Evolutionary conservation across 2,329 filamentous ascomycete genomes (phyloP).

Genomic region (Phoma herbarum): DNA sequence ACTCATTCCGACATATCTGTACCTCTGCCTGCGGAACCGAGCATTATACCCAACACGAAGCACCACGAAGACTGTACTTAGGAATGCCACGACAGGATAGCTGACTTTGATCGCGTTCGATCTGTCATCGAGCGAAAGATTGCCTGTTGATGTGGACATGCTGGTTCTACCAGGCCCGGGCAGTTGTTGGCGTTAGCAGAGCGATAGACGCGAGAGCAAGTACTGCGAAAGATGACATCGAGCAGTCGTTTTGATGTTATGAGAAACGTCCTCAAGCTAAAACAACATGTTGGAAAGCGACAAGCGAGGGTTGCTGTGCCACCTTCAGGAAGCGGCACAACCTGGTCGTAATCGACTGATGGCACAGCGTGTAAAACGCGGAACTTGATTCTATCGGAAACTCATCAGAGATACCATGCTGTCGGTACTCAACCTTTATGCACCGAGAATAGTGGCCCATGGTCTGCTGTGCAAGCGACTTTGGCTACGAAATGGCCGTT

Average conservation of each 20-base stretch:
- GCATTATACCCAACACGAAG: slow-evolving; percentile 16
- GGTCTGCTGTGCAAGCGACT: neutral
- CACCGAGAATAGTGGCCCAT: neutral
- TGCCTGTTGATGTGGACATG: neutral
- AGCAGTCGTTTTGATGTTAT: too few relatives aligned
- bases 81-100: slow-evolving; percentile 7
- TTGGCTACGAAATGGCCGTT: neutral
- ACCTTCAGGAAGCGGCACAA: too few relatives aligned
- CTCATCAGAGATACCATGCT: neutral
- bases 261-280: too few relatives aligned
- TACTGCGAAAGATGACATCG: too few relatives aligned
- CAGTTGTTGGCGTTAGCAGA: neutral
- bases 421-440: neutral
- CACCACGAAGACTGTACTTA: slow-evolving; percentile 11
- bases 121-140: slow-evolving; percentile 9
- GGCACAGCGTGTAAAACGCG: neutral
- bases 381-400: neutral
- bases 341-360: neutral
- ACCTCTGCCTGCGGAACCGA: slow-evolving; percentile 15
- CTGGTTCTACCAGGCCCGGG: neutral
- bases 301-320: too few relatives aligned
- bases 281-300: too few relatives aligned
- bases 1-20: slow-evolving; percentile 5
- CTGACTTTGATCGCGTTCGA: slow-evolving; percentile 10
- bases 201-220: too few relatives aligned